Evolutionary conservation across 2,329 filamentous ascomycete species (phyloP), one percentile per base, ranked within the genome.

Genomic region (Penicillium brasilianum): DNA sequence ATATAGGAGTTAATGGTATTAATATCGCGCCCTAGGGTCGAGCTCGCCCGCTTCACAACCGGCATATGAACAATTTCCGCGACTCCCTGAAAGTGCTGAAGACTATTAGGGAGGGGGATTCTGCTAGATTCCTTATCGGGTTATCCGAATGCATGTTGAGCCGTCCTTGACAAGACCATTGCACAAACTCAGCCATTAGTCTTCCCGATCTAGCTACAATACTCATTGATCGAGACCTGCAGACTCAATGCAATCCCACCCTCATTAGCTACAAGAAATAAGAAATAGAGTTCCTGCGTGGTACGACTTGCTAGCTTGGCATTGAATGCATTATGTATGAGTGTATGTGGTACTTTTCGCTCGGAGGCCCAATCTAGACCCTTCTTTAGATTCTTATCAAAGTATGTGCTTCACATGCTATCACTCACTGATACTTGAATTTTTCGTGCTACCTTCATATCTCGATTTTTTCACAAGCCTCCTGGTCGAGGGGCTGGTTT

Each of bases 61-160:
- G 37, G 48, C 25, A 58, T 20, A 22, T 20, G 8, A 39, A 49
- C n/a, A 34, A 14, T 39, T 30, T 25, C 46, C 22, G 55, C 32
- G 37, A 39, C 18, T 44, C 55, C n/a, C 39, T 16, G 30, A 39
- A 52, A 22, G 36, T 44, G 36, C 52, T 62, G 63, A 65, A 61
- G 63, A 67, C 50, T 54, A 60, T 20, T 43, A 20, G 18, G 53
- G 18, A 28, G 28, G 34, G 36, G 36, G n/a, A 16, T 34, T 20
- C 43, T 67, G 63, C 48, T 30, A 48, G 49, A 28, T 36, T 59
- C 63, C 34, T 46, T 48, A 66, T 64, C 48, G 58, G 64, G 65
- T n/a, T 62, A 58, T 56, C 37, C 16, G 30, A 49, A 58, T 50
- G 55, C 57, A 61, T 32, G 39, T 25, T 55, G 64, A 66, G 61